Base-by-base conservation (phyloP, 2,329 filamentous ascomycete genomes). In the Epichloe sylvatica region DNA sequence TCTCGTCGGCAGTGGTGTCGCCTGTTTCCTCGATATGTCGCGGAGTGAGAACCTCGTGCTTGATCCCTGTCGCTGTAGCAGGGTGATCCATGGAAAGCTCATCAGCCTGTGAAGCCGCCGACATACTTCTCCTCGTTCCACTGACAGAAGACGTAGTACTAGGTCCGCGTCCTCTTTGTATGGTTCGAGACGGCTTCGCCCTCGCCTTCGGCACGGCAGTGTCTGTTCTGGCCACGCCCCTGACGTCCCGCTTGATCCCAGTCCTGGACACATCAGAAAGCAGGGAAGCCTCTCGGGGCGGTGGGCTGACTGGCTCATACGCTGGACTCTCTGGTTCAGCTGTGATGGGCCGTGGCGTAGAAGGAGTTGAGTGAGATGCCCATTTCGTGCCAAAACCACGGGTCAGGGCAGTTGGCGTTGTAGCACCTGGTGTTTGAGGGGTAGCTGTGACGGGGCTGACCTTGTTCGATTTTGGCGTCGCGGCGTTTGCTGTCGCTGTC, bases 1-100 rank as follows among this genome's bases (percentile, higher is more conserved):
- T 72, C 58, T 81, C 77, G 52, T 79, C 76, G 5, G 73, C 70
- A 2, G 73, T 75, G 2, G 73, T 77, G 52, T 80, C 77, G 17
- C 72, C 74, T 5, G 70, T 66, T 49, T 82, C 78, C 45, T 80
- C 76, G 3, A 72, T 64, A 6, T 70, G 69, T 34, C 66, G 65
- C 1, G 79, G 78, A 4, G 78, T 82, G 6, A 70, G 68, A 39
- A 69, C 76, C 60, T 83, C 79, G 52, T 79, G 67, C 67, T 83
- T 83, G 49, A 83, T 73, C 48, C 61, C 69, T n/a, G 64, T 63
- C 17, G 61, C 60, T 11, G 62, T 51, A 42, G 63, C 64, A 42
- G 67, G 63, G 37, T 66, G 62, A 47, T 77, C 74, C 47, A 68
- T 58, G 15, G 70, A 66, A 35, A 69, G 60, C 54, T 78, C 75